Evolutionary conservation across 2,329 filamentous ascomycete species (phyloP), one percentile per base, ranked within the genome.

Genomic region (Ophiostoma sp.): DNA sequence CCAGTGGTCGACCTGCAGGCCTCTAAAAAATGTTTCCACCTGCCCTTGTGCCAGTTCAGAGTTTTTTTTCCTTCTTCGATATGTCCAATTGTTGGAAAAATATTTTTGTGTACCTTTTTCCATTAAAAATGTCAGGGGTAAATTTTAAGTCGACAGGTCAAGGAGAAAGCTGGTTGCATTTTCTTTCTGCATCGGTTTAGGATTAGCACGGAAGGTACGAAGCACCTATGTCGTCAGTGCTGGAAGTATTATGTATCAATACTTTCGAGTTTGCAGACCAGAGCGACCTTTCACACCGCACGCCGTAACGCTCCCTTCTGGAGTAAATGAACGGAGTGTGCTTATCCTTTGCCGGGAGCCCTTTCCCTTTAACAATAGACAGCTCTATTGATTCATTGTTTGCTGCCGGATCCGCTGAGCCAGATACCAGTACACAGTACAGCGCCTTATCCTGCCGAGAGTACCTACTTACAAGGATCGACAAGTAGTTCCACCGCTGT

Each of bases 141-240:
- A 8, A 33, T 15, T 17, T 28, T 6, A 36, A 36, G 28, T 22
- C 17, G 15, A 48, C 22, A 36, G 8, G 31, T n/a, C 31, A 22
- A 4, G 57, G 33, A 25, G n/a, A 7, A 22, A 45, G 45, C 45
- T 39, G 8, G 7, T 8, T 66, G 61, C 22, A 45, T 22, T 11
- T 12, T 61, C 15, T 8, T 11, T 19, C 31, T 61, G 57, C 55
- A 42, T 64, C 9, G 59, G 19, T 25, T 42, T 64, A 6, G 59
- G 19, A 64, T 64, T 64, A 64, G 36, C 59, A 42, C n/a, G 36
- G 36, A 66, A 42, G n/a, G 61, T 22, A 45, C 61, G 31, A 45
- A 28, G 55, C 36, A 66, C 61, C 17, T 9, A 66, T 66, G 33
- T 45, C 61, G 36, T 45, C 22, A 19, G 33, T 45, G 61, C 22